Conservation (phyloP, 306 rosid genomes). For the Herpetospermum pedunculosum region DNA sequence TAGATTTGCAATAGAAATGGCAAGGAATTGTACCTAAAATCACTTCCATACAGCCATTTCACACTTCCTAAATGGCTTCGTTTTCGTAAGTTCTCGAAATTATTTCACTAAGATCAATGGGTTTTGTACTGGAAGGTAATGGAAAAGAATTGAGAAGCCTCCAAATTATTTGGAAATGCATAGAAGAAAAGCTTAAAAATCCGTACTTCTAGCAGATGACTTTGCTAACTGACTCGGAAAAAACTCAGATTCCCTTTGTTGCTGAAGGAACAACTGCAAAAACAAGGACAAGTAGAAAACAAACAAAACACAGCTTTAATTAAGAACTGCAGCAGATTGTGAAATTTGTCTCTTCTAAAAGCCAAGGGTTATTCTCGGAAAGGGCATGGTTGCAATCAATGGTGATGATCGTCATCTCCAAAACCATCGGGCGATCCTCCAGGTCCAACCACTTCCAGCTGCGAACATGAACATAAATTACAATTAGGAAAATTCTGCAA, state of each 20-base stretch:
- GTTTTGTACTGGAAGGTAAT: background rate
- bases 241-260: background rate
- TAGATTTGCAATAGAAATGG: background rate
- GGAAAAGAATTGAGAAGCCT: constrained; percentile 7
- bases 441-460: constrained; percentile 33
- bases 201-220: background rate
- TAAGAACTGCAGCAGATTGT: background rate
- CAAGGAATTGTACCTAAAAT: background rate
- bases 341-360: background rate
- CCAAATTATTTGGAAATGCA: constrained; percentile 9
- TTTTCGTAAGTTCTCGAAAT: background rate
- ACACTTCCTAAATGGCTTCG: background rate
- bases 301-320: constrained; percentile 8
- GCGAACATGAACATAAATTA: constrained; percentile 11
- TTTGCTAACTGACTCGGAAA: background rate
- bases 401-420: constrained; percentile 25
- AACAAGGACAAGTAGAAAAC: background rate
- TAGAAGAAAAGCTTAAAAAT: background rate
- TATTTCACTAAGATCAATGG: background rate
- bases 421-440: constrained; percentile 37
- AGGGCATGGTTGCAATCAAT: constrained; percentile 11
- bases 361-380: background rate
- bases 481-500: background rate
- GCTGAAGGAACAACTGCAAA: constrained; percentile 11
- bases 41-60: background rate